Evolutionary conservation across 225 moss, liverwort and hornwort species (phyloP), one percentile per base, ranked within the genome.

Genomic region (Polytrichum formosum): DNA sequence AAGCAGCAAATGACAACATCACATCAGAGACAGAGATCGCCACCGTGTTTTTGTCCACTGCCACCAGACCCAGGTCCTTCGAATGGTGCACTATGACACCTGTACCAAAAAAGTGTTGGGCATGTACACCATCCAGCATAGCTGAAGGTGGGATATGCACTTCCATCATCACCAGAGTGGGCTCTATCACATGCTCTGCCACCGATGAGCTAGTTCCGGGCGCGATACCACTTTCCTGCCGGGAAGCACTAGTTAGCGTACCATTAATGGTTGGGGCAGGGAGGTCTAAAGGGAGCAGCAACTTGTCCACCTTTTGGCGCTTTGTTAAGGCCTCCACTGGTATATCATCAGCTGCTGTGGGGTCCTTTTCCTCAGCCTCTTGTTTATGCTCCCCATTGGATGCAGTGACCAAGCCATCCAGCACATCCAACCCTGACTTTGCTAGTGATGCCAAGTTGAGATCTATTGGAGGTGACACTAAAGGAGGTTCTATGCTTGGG

Each of bases 131-230:
- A 23, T 95, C 95, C 56, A 95, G 66, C 91, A 91, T 92, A 4
- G 91, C 95, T 56, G 91, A 88, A n/a, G 91, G 88, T 20, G 95
- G 92, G 19, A 95, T 86, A 75, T 95, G 95, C 19, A 95, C 95
- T 77, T 95, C 95, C 79, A 95, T 85, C 92, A 95, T 95, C 29
- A 95, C 95, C 27, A 95, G 30, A 31, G 92, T 85, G 1, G 91
- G 92, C 69, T 92, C 95, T 20, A 92, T 90, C 53, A 88, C 86
- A 74, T 91, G 92, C 76, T 95, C 92, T 1, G 92, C 94, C 26
- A 85, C 9, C 0, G 90, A 91, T 17, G 94, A 86, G 75, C 85
- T 94, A 0, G 90, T 81, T 65, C 77, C 77, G 1, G 78, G 73
- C 2, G 76, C 77, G 62, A 68, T 28, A 2, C 82, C 82, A 4